Evolutionary conservation across 352 stramenopile species (phyloP).

Genomic region (Phytophthora hibernalis): DNA sequence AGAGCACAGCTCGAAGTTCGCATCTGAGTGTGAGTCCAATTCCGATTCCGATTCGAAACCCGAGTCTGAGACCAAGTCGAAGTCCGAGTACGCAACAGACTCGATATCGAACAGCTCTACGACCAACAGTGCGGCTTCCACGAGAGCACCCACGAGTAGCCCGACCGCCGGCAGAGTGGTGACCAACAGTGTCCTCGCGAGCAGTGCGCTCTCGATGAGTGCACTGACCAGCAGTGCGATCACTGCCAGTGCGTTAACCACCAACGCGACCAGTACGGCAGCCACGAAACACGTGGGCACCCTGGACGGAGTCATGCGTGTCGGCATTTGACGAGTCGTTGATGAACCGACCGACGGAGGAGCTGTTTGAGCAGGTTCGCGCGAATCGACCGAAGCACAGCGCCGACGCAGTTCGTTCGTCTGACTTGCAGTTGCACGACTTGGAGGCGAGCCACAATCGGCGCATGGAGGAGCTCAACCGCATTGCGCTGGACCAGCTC

Average conservation of each 20-base stretch:
- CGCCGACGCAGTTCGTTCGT: constrained; percentile 33
- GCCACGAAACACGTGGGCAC: not conserved
- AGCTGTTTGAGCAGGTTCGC: constrained; percentile 56
- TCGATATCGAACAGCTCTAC: not conserved
- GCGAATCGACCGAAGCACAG: constrained; percentile 31
- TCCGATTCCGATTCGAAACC: not conserved
- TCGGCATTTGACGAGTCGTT: not conserved
- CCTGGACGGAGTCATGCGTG: not conserved
- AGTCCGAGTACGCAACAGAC: not conserved
- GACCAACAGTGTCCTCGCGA: not conserved
- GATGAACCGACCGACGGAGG: constrained; percentile 19
- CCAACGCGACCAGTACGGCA: not conserved
- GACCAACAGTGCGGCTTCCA: constrained; percentile 11
- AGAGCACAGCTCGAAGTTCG: not conserved
- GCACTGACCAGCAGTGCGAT: not conserved
- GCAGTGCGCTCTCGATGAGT: not conserved
- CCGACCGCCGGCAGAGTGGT: not conserved
- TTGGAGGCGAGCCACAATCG: constrained; percentile 55
- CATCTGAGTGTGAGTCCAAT: not conserved
- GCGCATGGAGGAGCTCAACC: constrained; percentile 67
- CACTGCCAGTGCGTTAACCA: not conserved
- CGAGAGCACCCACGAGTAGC: constrained; percentile 4
- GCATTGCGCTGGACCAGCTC: constrained; percentile 40
- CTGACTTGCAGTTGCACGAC: constrained; percentile 43
- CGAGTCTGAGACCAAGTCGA: not conserved